Base-by-base conservation (phyloP, 139 green algal species). In the Volvox reticuliferus region DNA sequence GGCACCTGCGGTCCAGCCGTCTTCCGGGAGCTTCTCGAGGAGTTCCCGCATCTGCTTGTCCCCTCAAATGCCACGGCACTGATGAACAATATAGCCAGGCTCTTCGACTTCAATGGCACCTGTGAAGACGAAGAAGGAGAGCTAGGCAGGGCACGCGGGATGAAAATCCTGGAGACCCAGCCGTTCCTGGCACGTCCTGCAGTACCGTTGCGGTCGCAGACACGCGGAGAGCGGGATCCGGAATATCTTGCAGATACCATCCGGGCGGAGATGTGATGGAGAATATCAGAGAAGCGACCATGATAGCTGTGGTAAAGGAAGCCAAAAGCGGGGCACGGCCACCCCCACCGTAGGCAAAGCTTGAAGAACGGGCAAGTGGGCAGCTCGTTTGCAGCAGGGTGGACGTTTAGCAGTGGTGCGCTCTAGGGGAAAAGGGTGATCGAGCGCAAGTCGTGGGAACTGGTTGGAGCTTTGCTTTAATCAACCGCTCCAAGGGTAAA, bases 181-280 rank as follows among this genome's bases (percentile, higher is more conserved):
- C 82, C 89, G 12, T 20, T 2, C 14, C 82, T 92, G 32, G 89
- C 75, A 33, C 22, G 33, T 2, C 35, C 50, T 24, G 86, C 80
- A 18, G 26, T 24, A 26, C 37, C 67, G 20, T 75, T 92, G 16
- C 26, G 28, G 62, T 14, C 22, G 0, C 89, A 92, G 36, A 67
- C 55, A 16, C 26, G 89, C 13, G 89, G 89, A n/a, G 89, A 92
- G 36, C 65, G 89, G 18, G 89, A 92, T 71, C 37, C 75, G 9
- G 89, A 92, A 62, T 92, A 92, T 71, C 61, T 87, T 26, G 73
- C 69, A 26, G 78, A 89, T 36, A 92, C 83, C 32, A 84, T 44
- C 12, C 36, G 78, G 36, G 78, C 78, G 16, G 78, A 17, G 78
- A 24, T 22, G 36, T 84, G 32, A 44, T 21, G 78, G 21, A 55